These are phyloP conservation scores for Blastobotrys proliferans DNA, from an alignment of 1,139 yeast species.

Conservation along the genomic window DNA sequence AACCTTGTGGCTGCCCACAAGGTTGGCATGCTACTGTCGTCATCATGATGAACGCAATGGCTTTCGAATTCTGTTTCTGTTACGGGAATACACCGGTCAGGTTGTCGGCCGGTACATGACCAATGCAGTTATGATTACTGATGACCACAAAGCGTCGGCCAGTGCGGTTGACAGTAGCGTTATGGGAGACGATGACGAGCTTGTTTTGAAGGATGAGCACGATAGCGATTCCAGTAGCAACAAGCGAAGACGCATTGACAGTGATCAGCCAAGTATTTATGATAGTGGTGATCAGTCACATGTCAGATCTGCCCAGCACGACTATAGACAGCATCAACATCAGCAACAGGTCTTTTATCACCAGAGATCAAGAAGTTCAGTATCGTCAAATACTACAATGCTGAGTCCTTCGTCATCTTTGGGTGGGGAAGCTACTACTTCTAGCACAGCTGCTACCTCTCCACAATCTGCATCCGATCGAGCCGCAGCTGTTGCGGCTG, in stretches of 20 bases:
- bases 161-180: background rate
- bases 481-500: too few species aligned
- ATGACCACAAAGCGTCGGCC: conserved; percentile 76
- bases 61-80: conserved; percentile 63
- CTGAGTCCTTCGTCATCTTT: too few species aligned
- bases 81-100: conserved; percentile 54
- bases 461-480: conserved; percentile 6
- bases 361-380: conserved; percentile 3
- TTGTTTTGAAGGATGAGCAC: background rate
- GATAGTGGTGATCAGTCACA: background rate
- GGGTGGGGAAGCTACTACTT: too few species aligned
- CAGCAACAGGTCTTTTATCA: background rate
- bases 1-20: conserved; percentile 58
- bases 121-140: conserved; percentile 81
- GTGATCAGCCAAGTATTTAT: background rate
- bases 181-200: background rate
- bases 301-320: background rate
- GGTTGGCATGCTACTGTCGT: conserved; percentile 91
- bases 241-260: background rate
- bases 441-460: conserved; percentile 8
- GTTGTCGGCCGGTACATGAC: conserved; percentile 70
- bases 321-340: too few species aligned
- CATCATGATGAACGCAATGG: conserved; percentile 84
- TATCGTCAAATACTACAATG: too few species aligned
- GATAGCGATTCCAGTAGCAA: background rate